Base-by-base conservation (phyloP, 2,329 filamentous ascomycete species). In the Aspergillus nomiae region DNA sequence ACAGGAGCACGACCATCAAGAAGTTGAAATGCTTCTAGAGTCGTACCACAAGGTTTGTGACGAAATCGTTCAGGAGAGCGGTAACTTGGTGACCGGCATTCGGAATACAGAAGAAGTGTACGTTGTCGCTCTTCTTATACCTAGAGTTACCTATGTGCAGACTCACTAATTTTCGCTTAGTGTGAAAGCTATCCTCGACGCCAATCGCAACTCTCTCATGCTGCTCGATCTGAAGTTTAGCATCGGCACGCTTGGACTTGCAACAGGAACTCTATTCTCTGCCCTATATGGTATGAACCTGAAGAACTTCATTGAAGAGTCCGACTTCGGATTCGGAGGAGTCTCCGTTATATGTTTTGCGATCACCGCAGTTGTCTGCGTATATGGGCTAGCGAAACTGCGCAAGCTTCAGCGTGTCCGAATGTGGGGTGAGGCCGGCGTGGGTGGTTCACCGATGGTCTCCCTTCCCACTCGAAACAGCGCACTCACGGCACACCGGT, bases 221-320 rank as follows among this genome's bases (percentile, higher is more conserved):
- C 85, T 99, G 21, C 86, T 98, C 36, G 95, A 98, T 67, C 89
- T 99, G 70, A 97, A 96, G 76, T 97, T 98, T 81, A 95, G 91
- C 74, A 94, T 99, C 64, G 92, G 93, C 62, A 98, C 95, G 1
- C 87, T 99, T 5, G 93, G 94, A n/a, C 88, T 98, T 55, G 94
- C 92, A 60, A 92, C 94, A 75, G 95, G 95, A 60, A 97, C 95
- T 56, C 96, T 98, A 75, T 86, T 97, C 71, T 96, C 95, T 10
- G 94, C 94, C n/a, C 88, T 99, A n/a, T 99, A 98, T 84, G 95
- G 95, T 71, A 98, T 98, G 94, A 99, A 99, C 81, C 83, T 99
- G 67, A 96, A 97, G 76, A 98, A 98, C 80, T 98, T 97, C 78
- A 92, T 98, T 71, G 95, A 99, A 81, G 94, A 98, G 76, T 94